phyloP scores from a whole-genome alignment of 2,329 filamentous ascomycete species.

The Epichloe baconii region DNA sequence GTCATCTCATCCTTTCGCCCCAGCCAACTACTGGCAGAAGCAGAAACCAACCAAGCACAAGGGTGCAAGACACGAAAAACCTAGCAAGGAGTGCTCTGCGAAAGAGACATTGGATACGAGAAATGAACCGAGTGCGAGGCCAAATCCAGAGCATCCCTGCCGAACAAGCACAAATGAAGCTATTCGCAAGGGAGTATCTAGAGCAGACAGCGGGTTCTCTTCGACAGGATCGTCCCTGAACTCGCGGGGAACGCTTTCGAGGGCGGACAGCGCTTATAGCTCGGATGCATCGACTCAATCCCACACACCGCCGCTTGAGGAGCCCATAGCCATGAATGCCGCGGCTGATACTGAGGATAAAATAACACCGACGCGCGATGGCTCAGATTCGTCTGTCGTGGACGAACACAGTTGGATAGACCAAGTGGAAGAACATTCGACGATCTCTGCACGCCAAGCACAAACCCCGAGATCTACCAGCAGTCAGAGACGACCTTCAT shows the following conservation, averaged over 20 bases:
- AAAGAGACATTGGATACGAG: slow-evolving; percentile 26
- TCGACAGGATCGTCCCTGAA: slow-evolving; percentile 31
- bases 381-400: background rate
- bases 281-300: slow-evolving; percentile 46
- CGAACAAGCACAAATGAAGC: slow-evolving; percentile 2
- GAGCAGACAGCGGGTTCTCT: slow-evolving; percentile 36
- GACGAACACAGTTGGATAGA: slow-evolving; percentile 10
- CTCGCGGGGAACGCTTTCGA: slow-evolving; percentile 33
- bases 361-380: background rate
- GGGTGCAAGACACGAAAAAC: background rate
- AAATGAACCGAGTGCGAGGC: slow-evolving; percentile 31
- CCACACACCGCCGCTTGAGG: slow-evolving; percentile 24
- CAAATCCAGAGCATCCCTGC: slow-evolving; percentile 8
- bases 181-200: slow-evolving; percentile 11
- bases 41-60: background rate
- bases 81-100: slow-evolving; percentile 14
- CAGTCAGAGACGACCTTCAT: background rate
- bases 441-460: background rate
- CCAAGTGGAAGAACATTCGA: background rate
- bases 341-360: background rate
- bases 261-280: slow-evolving; percentile 49
- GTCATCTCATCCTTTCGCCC: background rate
- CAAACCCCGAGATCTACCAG: background rate
- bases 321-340: background rate
- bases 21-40: background rate